A percentile compares a stretch with the other conserved stretches of the same genome.
These are phyloP conservation scores for Apiospora marii DNA, from an alignment of 2,329 filamentous ascomycete genomes.

Conservation along the genomic window DNA sequence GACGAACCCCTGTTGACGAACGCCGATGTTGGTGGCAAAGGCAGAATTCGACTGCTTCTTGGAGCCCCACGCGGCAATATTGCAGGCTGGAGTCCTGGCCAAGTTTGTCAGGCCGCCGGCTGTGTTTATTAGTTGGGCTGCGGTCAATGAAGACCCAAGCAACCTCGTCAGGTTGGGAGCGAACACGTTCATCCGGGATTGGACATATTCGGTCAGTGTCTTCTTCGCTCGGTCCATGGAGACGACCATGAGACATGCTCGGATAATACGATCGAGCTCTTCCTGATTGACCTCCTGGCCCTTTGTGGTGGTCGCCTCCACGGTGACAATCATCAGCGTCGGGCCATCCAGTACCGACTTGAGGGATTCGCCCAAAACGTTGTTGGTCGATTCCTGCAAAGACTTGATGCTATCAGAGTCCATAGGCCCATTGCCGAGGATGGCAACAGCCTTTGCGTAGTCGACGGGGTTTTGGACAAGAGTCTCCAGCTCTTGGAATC, in stretches of 20 bases:
- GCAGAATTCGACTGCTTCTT: constrained; percentile 79
- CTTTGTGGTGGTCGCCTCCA: constrained; percentile 90
- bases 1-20: constrained; percentile 91
- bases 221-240: constrained; percentile 86
- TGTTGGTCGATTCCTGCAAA: constrained; percentile 78
- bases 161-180: constrained; percentile 92
- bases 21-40: constrained; percentile 89
- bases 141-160: constrained; percentile 84
- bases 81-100: constrained; percentile 92
- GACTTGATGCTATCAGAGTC: constrained; percentile 81
- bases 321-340: constrained; percentile 92
- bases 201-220: constrained; percentile 89
- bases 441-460: constrained; percentile 93
- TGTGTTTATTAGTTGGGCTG: constrained; percentile 95
- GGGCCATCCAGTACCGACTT: constrained; percentile 86
- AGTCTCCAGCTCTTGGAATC: constrained; percentile 91
- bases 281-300: constrained; percentile 78
- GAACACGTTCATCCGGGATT: constrained; percentile 96
- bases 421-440: constrained; percentile 91
- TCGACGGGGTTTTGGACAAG: constrained; percentile 92
- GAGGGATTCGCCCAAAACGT: constrained; percentile 77
- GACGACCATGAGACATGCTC: constrained; percentile 89
- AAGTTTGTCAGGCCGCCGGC: constrained; percentile 88
- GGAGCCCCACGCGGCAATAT: constrained; percentile 87
- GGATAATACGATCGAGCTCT: constrained; percentile 76